Base-by-base conservation (phyloP, 179 eudicot genomes). In the Heliamphora pulchella region DNA sequence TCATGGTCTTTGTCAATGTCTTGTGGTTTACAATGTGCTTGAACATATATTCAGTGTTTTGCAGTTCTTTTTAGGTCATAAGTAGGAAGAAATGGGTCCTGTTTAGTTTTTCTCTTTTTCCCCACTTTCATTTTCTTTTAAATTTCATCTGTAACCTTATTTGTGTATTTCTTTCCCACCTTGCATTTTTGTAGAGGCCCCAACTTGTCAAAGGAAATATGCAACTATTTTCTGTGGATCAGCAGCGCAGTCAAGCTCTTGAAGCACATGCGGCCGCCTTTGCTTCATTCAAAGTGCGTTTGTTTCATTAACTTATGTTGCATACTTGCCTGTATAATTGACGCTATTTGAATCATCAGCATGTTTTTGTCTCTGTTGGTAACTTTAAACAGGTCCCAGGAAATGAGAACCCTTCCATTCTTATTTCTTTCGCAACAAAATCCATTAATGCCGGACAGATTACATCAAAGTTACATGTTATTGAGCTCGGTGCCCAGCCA, bases 261-360 rank as follows among this genome's bases (percentile, higher is more conserved):
- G 97, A 95, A 85, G 98, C 97, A 15, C 98, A 95, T 90, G 98
- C 98, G 8, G 98, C 98, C 78, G 78, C 98, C 47, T 95, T 95
- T 93, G 98, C 98, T 78, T 75, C 92, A 10, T 84, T 89, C 48
- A 92, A 93, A 80, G 98, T 95, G 75, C 1, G 82, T 70, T 68
- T 51, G 50, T 75, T 57, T 85, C 66, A 50, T 80, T 48, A 61
- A 50, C 48, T 65, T 57, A 13, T 58, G n/a, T n/a, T n/a, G n/a
- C n/a, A n/a, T n/a, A n/a, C 64, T 9, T 80, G 14, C 50, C 9
- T 44, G 13, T 2, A n/a, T 47, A 54, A 1, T 64, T 74, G 79
- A 48, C 20, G 46, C 69, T 13, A n/a, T 20, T 55, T 51, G 15
- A 31, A 9, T 79, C 4, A 20, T 8, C 3, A 15, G 43, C 1